Base-by-base conservation (phyloP, 176 grass and related monocot species). In the Lolium rigidum region DNA sequence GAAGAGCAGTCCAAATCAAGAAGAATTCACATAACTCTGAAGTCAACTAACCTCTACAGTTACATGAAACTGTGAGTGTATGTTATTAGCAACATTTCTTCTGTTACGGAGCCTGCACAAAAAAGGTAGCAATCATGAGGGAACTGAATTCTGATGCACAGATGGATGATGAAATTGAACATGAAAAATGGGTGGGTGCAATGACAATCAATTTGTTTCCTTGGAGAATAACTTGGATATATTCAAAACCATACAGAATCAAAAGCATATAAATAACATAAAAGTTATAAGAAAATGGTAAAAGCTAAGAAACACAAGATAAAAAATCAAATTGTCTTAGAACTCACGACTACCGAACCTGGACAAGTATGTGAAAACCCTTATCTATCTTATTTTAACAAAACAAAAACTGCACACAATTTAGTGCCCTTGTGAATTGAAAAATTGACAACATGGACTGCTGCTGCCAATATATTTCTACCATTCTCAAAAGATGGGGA, bases 71-170 rank as follows among this genome's bases (percentile, higher is more conserved):
- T 90, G 91, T 21, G 91, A 87, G 57, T 17, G 44, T 83, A 98
- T 94, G 78, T 82, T 87, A 85, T 95, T 84, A 86, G 85, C 75
- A 84, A 93, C 57, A 74, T 88, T 94, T 87, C 70, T 92, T 77
- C 49, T 92, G 66, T 75, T 88, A 79, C 81, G 91, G 50, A 80
- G 76, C 52, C 95, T 98, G 89, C 79, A 92, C 41, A 77, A 67
- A 86, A 22, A 28, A 55, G 13, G 22, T 35, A 77, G 69, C 47
- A 84, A 83, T 41, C 31, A 20, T 88, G 59, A 89, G 56, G 78
- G 8, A 41, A 83, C 8, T 22, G 10, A 48, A 24, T 63, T 86
- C 4, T 18, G 20, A 63, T 51, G 69, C 22, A 21, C 71, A 3
- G 11, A 12, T 47, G 28, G 54, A 65, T 65, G 78, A 13, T 17